Evolutionary conservation across 2,329 filamentous ascomycete genomes (phyloP).

Genomic region (Hysterium pulicare): DNA sequence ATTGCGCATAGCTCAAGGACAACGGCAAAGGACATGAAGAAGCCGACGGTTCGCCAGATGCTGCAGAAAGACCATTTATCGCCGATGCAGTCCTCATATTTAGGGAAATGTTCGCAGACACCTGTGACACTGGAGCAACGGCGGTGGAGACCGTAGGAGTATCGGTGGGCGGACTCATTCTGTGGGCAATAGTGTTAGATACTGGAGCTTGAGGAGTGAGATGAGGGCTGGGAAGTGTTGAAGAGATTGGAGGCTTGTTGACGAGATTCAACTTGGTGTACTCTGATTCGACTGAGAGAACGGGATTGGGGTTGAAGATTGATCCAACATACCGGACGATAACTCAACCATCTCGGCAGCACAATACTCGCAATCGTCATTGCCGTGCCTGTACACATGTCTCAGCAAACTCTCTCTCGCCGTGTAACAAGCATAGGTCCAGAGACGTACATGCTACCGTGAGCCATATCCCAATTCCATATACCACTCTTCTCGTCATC

Average conservation of each 20-base stretch:
- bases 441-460: slow-evolving; percentile 42
- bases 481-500: slow-evolving; percentile 50
- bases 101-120: slow-evolving; percentile 65
- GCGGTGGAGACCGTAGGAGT: slow-evolving; percentile 71
- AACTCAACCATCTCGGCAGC: slow-evolving; percentile 69
- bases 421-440: slow-evolving; percentile 2
- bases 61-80: slow-evolving; percentile 77
- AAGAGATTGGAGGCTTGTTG: slow-evolving; percentile 28
- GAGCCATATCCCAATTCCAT: slow-evolving; percentile 47
- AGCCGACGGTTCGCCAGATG: slow-evolving; percentile 86
- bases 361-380: slow-evolving; percentile 69
- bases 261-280: background rate
- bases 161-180: slow-evolving; percentile 33
- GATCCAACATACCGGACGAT: slow-evolving; percentile 41
- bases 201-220: slow-evolving; percentile 27
- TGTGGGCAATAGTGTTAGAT: background rate
- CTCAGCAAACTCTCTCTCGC: slow-evolving; percentile 10
- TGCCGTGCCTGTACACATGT: slow-evolving; percentile 55
- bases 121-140: slow-evolving; percentile 70
- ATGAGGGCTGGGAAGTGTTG: slow-evolving; percentile 36
- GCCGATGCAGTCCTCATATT: slow-evolving; percentile 62
- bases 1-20: slow-evolving; percentile 78
- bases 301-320: slow-evolving; percentile 14
- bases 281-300: background rate
- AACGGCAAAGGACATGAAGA: slow-evolving; percentile 79